Percentiles rank a stretch among this genome's conserved stretches.
phyloP scores from a whole-genome alignment of 106 monocot species.

The Allium fistulosum region DNA sequence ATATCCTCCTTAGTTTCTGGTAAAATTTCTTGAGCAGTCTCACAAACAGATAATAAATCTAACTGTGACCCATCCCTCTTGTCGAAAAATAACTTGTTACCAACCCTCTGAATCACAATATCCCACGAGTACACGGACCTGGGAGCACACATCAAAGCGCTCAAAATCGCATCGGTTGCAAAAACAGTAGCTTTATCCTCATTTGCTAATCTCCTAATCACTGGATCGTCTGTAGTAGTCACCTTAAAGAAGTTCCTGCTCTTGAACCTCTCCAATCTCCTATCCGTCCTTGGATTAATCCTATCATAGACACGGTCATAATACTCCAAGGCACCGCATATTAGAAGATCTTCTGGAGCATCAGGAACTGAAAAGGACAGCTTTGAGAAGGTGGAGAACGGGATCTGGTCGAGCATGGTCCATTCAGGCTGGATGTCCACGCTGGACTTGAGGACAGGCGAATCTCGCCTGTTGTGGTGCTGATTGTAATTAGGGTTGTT shows the following conservation, averaged over 20 bases:
- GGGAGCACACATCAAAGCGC: conserved; percentile 91
- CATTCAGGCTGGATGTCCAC: conserved; percentile 96
- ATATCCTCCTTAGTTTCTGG: conserved; percentile 95
- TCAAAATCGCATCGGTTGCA: conserved; percentile 85
- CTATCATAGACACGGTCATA: conserved; percentile 78
- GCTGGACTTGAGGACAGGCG: conserved; percentile 52
- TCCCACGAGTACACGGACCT: conserved; percentile 88
- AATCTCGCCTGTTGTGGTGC: conserved; percentile 30
- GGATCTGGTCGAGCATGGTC: conserved; percentile 72
- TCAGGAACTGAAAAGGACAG: conserved; percentile 96
- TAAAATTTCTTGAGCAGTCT: conserved; percentile 74
- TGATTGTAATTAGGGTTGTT: conserved; percentile 17
- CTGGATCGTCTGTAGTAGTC: conserved; percentile 93
- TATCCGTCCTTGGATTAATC: conserved; percentile 77
- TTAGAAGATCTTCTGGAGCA: conserved; percentile 81
- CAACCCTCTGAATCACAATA: conserved; percentile 85
- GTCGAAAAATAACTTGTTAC: conserved; percentile 96
- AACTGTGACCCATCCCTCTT: conserved; percentile 98
- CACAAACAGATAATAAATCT: conserved; percentile 76
- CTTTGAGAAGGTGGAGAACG: conserved; percentile 95
- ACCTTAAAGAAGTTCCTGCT: conserved; percentile 86
- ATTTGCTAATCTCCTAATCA: conserved; percentile 85
- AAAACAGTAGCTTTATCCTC: conserved; percentile 88
- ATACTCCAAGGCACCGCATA: conserved; percentile 71
- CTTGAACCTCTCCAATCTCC: conserved; percentile 83